phyloP scores from a whole-genome alignment of 495 filamentous ascomycete genomes.

The Sphaerosporella brunnea region DNA sequence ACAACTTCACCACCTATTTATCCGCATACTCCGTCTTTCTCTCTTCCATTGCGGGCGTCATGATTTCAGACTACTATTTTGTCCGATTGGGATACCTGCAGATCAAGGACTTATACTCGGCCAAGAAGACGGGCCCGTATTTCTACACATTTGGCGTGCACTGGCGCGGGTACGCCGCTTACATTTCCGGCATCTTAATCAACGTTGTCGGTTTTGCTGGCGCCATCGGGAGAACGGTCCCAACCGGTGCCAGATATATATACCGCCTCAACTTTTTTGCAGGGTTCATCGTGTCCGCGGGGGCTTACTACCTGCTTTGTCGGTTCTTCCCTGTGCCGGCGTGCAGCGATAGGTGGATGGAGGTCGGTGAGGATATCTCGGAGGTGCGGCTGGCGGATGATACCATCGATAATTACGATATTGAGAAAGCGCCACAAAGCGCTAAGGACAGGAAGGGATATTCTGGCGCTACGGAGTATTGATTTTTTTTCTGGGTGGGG shows the following conservation, averaged over 20 bases:
- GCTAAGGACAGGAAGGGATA: too few relatives aligned
- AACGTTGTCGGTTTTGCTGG: slow-evolving; percentile 88
- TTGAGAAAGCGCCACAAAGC: too few relatives aligned
- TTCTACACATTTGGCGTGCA: slow-evolving; percentile 57
- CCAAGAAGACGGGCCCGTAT: slow-evolving; percentile 47
- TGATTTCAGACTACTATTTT: slow-evolving; percentile 77
- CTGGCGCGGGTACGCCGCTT: slow-evolving; percentile 69
- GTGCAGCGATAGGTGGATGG: slow-evolving; percentile 58
- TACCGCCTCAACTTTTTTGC: slow-evolving; percentile 79
- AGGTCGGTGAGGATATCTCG: slow-evolving; percentile 51
- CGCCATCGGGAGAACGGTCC: slow-evolving; percentile 46
- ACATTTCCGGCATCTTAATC: slow-evolving; percentile 69
- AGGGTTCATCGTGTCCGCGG: slow-evolving; percentile 54
- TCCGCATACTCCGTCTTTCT: slow-evolving; percentile 93
- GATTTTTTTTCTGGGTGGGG: too few relatives aligned
- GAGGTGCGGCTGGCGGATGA: slow-evolving; percentile 32
- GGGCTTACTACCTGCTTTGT: slow-evolving; percentile 52
- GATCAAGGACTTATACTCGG: slow-evolving; percentile 63
- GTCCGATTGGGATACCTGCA: slow-evolving; percentile 71
- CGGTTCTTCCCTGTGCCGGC: slow-evolving; percentile 55
- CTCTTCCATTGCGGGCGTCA: slow-evolving; percentile 78
- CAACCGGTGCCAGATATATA: slow-evolving; percentile 66
- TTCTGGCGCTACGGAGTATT: too few relatives aligned
- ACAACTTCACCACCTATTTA: slow-evolving; percentile 87
- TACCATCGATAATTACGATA: slow-evolving; percentile 7